phyloP scores from a whole-genome alignment of 1,139 yeast genomes.

The Magnusiomyces suaveolens region DNA sequence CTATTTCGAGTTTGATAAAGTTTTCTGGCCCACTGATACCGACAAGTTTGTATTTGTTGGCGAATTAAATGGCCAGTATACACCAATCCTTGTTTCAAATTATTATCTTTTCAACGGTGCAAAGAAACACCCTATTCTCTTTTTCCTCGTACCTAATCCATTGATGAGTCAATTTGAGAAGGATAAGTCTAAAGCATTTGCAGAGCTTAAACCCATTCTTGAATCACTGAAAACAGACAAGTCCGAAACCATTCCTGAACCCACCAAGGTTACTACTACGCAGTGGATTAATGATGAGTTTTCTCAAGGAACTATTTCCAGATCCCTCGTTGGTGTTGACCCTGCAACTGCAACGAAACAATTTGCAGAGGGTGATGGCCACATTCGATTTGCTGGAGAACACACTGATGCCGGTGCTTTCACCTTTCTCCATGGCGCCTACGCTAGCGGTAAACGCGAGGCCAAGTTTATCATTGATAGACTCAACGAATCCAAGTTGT shows the following conservation, averaged over 20 bases:
- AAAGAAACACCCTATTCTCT: slow-evolving; percentile 18
- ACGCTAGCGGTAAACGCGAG: slow-evolving; percentile 64
- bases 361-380: slow-evolving; percentile 47
- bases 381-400: slow-evolving; percentile 74
- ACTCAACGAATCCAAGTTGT: no score
- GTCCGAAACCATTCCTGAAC: slow-evolving; percentile 33
- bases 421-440: slow-evolving; percentile 85
- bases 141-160: slow-evolving; percentile 33
- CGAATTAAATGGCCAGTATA: slow-evolving; percentile 24
- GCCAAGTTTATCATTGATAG: slow-evolving; percentile 32
- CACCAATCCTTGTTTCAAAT: slow-evolving; percentile 47
- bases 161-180: slow-evolving; percentile 43
- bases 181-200: slow-evolving; percentile 37
- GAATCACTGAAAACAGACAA: slow-evolving; percentile 25
- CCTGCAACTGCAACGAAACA: slow-evolving; percentile 51
- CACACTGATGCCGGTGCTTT: slow-evolving; percentile 69
- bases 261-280: slow-evolving; percentile 47
- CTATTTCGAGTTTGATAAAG: slow-evolving; percentile 57
- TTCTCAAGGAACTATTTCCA: slow-evolving; percentile 66
- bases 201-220: slow-evolving; percentile 39
- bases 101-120: slow-evolving; percentile 29
- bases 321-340: slow-evolving; percentile 56
- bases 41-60: slow-evolving; percentile 45
- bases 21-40: slow-evolving; percentile 51
- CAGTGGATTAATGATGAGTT: slow-evolving; percentile 65